Base-by-base conservation (phyloP, 1,139 yeast species). In the Geotrichum cucujoidarum region DNA sequence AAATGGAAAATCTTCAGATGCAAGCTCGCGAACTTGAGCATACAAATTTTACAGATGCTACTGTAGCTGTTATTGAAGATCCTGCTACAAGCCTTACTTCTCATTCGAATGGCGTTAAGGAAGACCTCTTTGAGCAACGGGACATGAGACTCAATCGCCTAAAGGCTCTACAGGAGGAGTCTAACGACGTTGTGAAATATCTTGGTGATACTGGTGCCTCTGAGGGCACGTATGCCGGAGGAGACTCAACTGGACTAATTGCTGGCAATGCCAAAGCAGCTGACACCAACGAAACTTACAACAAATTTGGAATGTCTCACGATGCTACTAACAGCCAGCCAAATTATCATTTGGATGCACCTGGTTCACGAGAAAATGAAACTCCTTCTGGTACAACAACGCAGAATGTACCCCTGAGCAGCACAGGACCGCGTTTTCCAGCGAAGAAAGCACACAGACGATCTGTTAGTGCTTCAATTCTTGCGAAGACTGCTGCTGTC, bases 11-110 rank as follows among this genome's bases (percentile, higher is more conserved):
- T 53, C 74, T 92, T 47, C 96, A 88, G 60, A 76, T 77, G 48
- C 83, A 83, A 72, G 97, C 97, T 0, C 73, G 95, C 54, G 88
- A 84, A 61, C 74, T 90, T 55, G 97, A 90, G 64, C 82, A 81
- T 79, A 83, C 88, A 20, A 90, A 88, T 56, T 88, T 88, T 60
- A 82, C 76, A 24, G 60, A 58, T 35, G 41, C 49, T 11, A 46
- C 45, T 4, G 17, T 22, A 11, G 60, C 59, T 25, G 20, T n/a
- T 21, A 21, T 13, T 13, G 38, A 18, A 11, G 49, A 45, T 29
- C 53, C 49, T 14, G 45, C 34, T 3, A 35, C 14, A 14, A 37
- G 10, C 38, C 16, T 32, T 30, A 4, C 14, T 30, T 25, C 37
- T 1, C 51, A 54, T 16, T 38, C 49, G n/a, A 51, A 53, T 45